Base-by-base conservation (phyloP, 208 protist genomes). In the Crithidia sp. region DNA sequence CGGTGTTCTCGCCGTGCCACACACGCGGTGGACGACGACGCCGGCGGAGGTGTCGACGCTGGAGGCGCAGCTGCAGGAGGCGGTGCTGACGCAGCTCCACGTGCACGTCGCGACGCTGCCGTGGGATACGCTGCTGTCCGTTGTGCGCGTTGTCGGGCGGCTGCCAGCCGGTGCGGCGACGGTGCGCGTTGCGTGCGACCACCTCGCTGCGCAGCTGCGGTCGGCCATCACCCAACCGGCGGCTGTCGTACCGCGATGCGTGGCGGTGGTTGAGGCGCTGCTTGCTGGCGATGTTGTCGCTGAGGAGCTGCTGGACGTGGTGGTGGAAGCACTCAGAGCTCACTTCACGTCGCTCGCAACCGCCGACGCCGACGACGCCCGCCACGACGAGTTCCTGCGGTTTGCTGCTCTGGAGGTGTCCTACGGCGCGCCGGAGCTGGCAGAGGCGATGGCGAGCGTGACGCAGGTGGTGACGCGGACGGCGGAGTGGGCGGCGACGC, bases 401-500 rank as follows among this genome's bases (percentile, higher is more conserved):
- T 71, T 90, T 28, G 76, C 71, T 0, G 55, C 54, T n/a, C 59
- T 83, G 3, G 80, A 90, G 76, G 2, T 81, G 9, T 4, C 67
- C 10, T 85, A 84, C 61, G 81, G 82, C 47, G 52, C 77, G 6
- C 85, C 88, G 17, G 83, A 90, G 66, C 63, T 88, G 71, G 80
- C 81, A 7, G 68, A 70, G 19, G 49, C 63, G 19, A 63, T 74
- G 56, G 50, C 63, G 8, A 28, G 53, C 9, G 49, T 88, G 9
- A 2, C 82, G 70, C 80, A 74, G 28, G 39, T 39, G 9, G 84
- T 85, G n/a, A 71, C 70, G 2, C 41, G 54, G 4, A 53, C 62
- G 16, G 9, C 58, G 17, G 58, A 50, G 7, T 66, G 57, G 74
- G 59, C 14, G 1, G 41, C 65, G 12, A 0, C 64, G 10, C 59